Percentiles rank a stretch among this genome's conserved stretches.
These are phyloP conservation scores for Agaricus blazei DNA, from an alignment of 768 basidiomycete species.

Conservation along the genomic window DNA sequence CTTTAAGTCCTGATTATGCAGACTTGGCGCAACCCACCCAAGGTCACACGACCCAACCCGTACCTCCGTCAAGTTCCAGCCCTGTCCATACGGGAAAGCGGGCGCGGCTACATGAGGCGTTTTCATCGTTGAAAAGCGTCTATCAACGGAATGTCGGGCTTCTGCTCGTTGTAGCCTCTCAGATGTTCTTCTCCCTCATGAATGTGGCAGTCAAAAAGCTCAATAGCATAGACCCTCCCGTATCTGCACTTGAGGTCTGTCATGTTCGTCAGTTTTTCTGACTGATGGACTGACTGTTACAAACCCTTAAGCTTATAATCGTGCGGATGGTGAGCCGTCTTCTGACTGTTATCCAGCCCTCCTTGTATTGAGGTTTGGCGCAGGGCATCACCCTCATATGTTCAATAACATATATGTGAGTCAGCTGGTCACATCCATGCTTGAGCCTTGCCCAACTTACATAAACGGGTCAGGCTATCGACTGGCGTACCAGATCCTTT, in stretches of 20 bases:
- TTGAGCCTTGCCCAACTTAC: not conserved
- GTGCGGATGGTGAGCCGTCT: constrained; percentile 13
- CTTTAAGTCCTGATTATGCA: constrained; percentile 6
- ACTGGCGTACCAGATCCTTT: constrained; percentile 47
- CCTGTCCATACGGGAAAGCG: not conserved
- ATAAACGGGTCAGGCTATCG: constrained; percentile 31
- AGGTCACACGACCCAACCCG: not conserved
- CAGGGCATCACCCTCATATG: constrained; percentile 14
- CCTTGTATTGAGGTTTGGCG: not conserved
- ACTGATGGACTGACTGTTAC: not conserved
- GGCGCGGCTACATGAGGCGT: not conserved
- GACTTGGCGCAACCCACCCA: constrained; percentile 4
- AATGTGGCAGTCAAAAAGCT: constrained; percentile 19
- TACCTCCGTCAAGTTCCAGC: not conserved
- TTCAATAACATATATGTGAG: constrained; percentile 14
- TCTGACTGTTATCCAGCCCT: not conserved
- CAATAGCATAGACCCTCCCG: constrained; percentile 19
- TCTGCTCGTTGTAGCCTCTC: constrained; percentile 16
- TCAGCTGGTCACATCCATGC: not conserved
- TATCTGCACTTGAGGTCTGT: constrained; percentile 18
- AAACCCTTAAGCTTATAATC: constrained; percentile 8
- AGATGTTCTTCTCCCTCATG: constrained; percentile 18
- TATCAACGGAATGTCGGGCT: constrained; percentile 14
- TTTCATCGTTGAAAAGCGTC: not conserved
- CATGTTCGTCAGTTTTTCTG: not conserved